phyloP scores from a whole-genome alignment of 768 basidiomycete genomes.

The Boletus reticuloceps region DNA sequence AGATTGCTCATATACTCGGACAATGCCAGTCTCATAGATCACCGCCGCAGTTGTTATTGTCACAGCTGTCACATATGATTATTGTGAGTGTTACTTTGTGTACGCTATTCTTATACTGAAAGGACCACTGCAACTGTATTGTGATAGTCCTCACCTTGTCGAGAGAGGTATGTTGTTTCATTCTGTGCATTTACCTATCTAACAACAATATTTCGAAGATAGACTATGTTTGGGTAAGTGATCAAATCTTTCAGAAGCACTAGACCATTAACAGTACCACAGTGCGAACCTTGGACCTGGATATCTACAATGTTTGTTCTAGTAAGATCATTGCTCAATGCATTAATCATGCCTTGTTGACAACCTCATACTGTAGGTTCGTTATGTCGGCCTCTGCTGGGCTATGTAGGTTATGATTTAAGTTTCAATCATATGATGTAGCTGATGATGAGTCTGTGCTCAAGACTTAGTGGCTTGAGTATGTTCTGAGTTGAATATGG shows the following conservation, averaged over 20 bases:
- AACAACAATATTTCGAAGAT: background rate
- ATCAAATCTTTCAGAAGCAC: background rate
- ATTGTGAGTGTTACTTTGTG: too few species aligned
- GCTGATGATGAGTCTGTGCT: background rate
- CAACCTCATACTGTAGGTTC: background rate
- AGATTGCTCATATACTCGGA: too few species aligned
- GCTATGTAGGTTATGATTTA: background rate
- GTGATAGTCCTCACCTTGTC: slow-evolving; percentile 3
- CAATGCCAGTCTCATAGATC: too few species aligned
- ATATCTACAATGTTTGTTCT: slow-evolving; percentile 9
- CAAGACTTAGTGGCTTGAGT: background rate
- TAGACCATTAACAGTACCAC: too few species aligned
- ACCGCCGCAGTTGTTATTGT: too few species aligned
- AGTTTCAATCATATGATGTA: too few species aligned
- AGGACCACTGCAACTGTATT: too few species aligned
- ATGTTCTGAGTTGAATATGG: background rate
- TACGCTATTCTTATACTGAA: too few species aligned
- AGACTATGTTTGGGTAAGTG: slow-evolving; percentile 12
- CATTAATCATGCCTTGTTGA: background rate
- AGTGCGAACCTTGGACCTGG: slow-evolving; percentile 8
- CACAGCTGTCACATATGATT: too few species aligned
- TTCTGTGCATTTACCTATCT: too few species aligned
- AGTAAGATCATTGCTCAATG: background rate
- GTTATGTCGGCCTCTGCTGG: slow-evolving; percentile 2
- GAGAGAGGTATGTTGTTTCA: background rate